Evolutionary conservation across 257 asterid species (phyloP), one percentile per base, ranked within the genome.

Genomic region (Apocynum venetum): DNA sequence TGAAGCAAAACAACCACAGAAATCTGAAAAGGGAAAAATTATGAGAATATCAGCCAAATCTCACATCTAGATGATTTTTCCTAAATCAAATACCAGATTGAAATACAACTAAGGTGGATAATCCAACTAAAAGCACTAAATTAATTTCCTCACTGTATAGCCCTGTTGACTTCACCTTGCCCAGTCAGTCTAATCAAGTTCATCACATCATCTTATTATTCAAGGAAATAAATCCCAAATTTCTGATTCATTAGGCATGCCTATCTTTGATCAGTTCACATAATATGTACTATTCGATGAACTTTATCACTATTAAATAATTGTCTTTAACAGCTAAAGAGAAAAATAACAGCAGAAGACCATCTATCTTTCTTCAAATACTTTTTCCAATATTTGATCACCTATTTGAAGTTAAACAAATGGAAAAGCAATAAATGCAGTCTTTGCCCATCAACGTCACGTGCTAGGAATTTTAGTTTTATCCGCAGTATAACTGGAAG

Each of bases 1-100:
- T 95, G 99, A 86, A 90, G 86, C 79, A 78, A 81, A 79, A 95
- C 99, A 73, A 87, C 97, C 77, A 82, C 87, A 75, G 89, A 79
- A 75, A 95, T 90, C 97, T 93, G 94, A 75, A 78, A 70, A 31
- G 36, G 11, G 57, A 78, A 52, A 69, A 74, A 60, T 43, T 2
- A 56, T 44, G 53, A 71, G 56, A 57, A 68, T 60, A 46, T 76
- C 65, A 74, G 78, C 44, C 44, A 35, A 60, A 53, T 41, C 36
- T 51, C 19, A 10, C 57, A 70, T 46, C 4, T 8, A 70, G 31
- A 60, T 25, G 67, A 60, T 25, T 0, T 25, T 60, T 60, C 67
- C 67, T 25, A 60, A 31, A 14, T 40, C 71, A 66, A 66, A 66
- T 4, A 36, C 8, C n/a, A 69, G 14, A 69, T 43, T 17, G 8